Base-by-base conservation (phyloP, 176 grass and related monocot species). In the Zoysia pacifica region DNA sequence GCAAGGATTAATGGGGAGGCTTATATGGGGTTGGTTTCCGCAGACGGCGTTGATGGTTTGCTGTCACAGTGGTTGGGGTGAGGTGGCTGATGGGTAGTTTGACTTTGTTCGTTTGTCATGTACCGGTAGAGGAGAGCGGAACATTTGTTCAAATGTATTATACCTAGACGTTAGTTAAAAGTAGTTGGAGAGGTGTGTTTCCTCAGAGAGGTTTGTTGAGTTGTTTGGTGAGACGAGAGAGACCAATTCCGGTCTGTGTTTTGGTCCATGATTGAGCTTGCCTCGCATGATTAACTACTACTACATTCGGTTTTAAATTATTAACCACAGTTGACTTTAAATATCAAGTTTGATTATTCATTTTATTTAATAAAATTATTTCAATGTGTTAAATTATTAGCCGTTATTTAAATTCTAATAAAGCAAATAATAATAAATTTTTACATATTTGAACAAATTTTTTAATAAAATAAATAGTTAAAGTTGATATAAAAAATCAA, bases 31-130 rank as follows among this genome's bases (percentile, higher is more conserved):
- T 82, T 71, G 77, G 76, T 91, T 91, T 70, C 63, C 86, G 90
- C 81, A 97, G 45, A 79, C 59, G 40, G 13, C 1, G 42, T 50
- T 63, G 15, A 83, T 78, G 86, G 70, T 82, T 91, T 89, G 83
- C 80, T 93, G 90, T 93, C 88, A 93, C 71, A 90, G 90, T 93
- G 72, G 86, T 90, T 93, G 87, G 64, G 89, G 62, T 69, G 79
- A 72, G 56, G 78, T 47, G 74, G 58, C 53, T 42, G 49, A 15
- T 81, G 73, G 83, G 69, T 81, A 78, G 66, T 80, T 90, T 93
- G 93, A 97, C 93, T 93, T 97, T 73, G 66, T 86, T 97, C 83
- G 43, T 54, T 82, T 78, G 38, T 55, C 64, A 56, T 69, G 74
- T 10, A 39, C 2, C 6, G 61, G 35, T 64, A 62, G 61, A 87